Evolutionary conservation across 163 green algal genomes (phyloP).

Genomic region (Chloromonas sp.): DNA sequence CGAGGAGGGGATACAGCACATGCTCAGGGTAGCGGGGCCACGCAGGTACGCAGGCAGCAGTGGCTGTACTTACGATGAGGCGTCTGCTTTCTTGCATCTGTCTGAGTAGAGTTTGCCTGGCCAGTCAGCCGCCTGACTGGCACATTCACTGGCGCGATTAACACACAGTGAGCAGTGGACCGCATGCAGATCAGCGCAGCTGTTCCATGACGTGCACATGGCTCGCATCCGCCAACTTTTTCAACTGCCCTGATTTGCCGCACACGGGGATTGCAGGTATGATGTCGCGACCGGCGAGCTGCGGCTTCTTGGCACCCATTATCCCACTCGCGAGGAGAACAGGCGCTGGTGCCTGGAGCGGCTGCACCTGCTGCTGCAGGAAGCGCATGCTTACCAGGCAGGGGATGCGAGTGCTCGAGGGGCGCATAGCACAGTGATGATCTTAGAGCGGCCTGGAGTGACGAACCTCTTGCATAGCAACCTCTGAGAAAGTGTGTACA

Average conservation of each 20-base stretch:
- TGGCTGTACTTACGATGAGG: no score
- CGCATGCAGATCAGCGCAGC: not conserved
- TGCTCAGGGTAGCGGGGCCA: not conserved
- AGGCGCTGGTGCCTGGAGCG: constrained; percentile 26
- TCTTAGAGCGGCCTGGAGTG: no score
- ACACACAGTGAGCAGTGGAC: not conserved
- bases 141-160: not conserved
- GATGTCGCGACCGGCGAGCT: constrained; percentile 7
- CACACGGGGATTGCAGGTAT: constrained; percentile 13
- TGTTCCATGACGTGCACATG: not conserved
- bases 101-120: no score
- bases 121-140: not conserved
- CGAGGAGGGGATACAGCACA: not conserved
- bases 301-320: constrained; percentile 11
- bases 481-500: no score
- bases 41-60: not conserved
- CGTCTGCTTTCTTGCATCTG: no score
- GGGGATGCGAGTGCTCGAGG: no score
- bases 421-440: no score
- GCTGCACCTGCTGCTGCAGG: constrained; percentile 23
- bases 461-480: no score
- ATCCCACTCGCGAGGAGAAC: constrained; percentile 29
- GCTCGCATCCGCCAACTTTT: not conserved
- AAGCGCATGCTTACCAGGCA: not conserved
- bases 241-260: not conserved